Evolutionary conservation across 192 early-diverging fungal genomes (phyloP).

Genomic region (Gaertneriomyces sp.): DNA sequence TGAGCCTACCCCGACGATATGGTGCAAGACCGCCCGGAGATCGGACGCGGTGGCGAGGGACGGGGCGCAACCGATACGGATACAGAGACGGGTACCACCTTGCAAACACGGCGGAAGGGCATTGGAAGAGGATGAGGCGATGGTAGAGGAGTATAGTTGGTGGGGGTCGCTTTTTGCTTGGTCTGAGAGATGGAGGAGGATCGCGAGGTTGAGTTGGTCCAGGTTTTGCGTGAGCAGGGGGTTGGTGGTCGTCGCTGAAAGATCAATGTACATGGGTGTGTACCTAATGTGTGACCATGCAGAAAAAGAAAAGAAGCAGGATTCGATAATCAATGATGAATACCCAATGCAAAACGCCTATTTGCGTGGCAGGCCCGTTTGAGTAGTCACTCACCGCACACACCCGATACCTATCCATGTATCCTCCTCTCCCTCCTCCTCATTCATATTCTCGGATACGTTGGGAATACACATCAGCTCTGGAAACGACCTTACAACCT

Average conservation of each 20-base stretch:
- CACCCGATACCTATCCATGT: constrained; percentile 13
- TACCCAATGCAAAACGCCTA: not conserved
- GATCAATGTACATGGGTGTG: constrained; percentile 26
- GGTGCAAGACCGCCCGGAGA: constrained; percentile 1
- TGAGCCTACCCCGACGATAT: constrained; percentile 4
- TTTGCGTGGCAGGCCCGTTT: not conserved
- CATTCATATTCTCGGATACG: not conserved
- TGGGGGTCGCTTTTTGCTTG: not conserved
- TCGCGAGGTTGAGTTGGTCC: constrained; percentile 13
- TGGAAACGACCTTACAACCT: too few relatives aligned
- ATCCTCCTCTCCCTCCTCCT: constrained; percentile 11
- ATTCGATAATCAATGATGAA: not conserved
- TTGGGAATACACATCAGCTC: too few relatives aligned
- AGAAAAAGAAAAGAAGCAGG: not conserved
- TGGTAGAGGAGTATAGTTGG: not conserved
- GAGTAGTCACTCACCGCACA: constrained; percentile 6
- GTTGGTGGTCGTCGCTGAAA: constrained; percentile 7
- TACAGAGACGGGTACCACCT: not conserved
- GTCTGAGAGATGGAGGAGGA: constrained; percentile 6
- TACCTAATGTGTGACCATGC: constrained; percentile 7
- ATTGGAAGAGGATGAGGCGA: too few relatives aligned
- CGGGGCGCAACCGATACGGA: constrained; percentile 10
- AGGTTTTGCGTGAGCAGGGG: constrained; percentile 14
- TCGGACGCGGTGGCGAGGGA: not conserved
- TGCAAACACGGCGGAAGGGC: not conserved